A percentile compares a stretch with the other conserved stretches of the same genome.
phyloP scores from a whole-genome alignment of 306 rosid genomes.

The Gillenia trifoliata region DNA sequence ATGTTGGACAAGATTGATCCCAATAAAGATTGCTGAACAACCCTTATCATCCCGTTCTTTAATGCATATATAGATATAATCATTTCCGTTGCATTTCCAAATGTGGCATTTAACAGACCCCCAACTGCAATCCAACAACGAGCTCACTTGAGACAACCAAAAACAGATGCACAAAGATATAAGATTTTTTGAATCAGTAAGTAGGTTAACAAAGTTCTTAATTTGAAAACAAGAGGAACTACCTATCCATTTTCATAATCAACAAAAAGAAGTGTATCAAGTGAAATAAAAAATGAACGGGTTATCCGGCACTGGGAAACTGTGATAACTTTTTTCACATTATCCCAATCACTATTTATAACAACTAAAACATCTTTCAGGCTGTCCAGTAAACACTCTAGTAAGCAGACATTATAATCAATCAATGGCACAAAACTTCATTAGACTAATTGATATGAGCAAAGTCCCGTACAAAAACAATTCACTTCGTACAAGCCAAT shows the following conservation, averaged over 20 bases:
- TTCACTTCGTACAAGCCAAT: not conserved
- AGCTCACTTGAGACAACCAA: not conserved
- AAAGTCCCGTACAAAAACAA: not conserved
- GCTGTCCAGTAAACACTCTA: not conserved
- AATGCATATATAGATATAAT: slow-evolving; percentile 81
- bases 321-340: not conserved
- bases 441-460: not conserved
- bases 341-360: not conserved
- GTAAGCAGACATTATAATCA: not conserved
- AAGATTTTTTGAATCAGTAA: not conserved
- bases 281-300: not conserved
- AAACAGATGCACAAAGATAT: not conserved
- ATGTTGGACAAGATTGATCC: slow-evolving; percentile 92
- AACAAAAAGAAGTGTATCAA: not conserved
- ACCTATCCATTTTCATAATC: not conserved
- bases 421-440: not conserved
- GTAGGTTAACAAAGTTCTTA: not conserved
- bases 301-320: not conserved
- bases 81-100: slow-evolving; percentile 92
- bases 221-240: not conserved
- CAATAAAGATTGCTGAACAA: slow-evolving; percentile 85
- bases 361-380: not conserved
- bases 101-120: slow-evolving; percentile 88
- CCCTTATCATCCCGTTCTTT: slow-evolving; percentile 84
- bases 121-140: slow-evolving; percentile 60